A percentile compares a stretch with the other conserved stretches of the same genome.
Evolutionary conservation across 116 monocot species (phyloP).

Genomic region (Posidonia oceanica): DNA sequence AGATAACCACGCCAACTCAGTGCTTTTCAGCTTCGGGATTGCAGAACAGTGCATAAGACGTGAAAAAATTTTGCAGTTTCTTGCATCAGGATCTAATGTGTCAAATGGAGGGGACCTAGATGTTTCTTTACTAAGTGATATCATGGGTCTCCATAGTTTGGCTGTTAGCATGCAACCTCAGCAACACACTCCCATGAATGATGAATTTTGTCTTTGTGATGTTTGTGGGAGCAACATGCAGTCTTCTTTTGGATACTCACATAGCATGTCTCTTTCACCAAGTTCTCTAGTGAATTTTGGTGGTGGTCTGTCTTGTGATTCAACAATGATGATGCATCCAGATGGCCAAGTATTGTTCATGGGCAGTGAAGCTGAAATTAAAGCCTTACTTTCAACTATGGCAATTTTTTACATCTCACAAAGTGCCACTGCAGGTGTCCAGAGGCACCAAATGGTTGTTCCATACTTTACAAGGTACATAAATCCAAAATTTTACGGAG

Average conservation of each 20-base stretch:
- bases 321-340: slow-evolving; percentile 19
- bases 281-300: slow-evolving; percentile 25
- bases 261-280: slow-evolving; percentile 16
- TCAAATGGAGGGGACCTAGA: slow-evolving; percentile 22
- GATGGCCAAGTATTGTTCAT: slow-evolving; percentile 36
- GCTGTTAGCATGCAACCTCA: slow-evolving; percentile 11
- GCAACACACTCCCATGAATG: slow-evolving; percentile 7
- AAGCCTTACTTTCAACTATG: slow-evolving; percentile 38
- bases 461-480: slow-evolving; percentile 81
- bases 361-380: slow-evolving; percentile 35
- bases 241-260: slow-evolving; percentile 17
- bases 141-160: slow-evolving; percentile 34
- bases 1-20: slow-evolving; percentile 41
- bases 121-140: slow-evolving; percentile 33
- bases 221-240: slow-evolving; percentile 11
- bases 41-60: slow-evolving; percentile 46
- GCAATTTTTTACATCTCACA: slow-evolving; percentile 31
- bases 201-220: slow-evolving; percentile 26
- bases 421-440: slow-evolving; percentile 19
- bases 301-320: slow-evolving; percentile 12
- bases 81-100: slow-evolving; percentile 28
- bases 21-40: slow-evolving; percentile 52
- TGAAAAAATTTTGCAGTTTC: slow-evolving; percentile 49
- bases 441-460: slow-evolving; percentile 46
- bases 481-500: neutral